Conservation (phyloP, 805 yeast species). For the Kodamaea sagamina region DNA sequence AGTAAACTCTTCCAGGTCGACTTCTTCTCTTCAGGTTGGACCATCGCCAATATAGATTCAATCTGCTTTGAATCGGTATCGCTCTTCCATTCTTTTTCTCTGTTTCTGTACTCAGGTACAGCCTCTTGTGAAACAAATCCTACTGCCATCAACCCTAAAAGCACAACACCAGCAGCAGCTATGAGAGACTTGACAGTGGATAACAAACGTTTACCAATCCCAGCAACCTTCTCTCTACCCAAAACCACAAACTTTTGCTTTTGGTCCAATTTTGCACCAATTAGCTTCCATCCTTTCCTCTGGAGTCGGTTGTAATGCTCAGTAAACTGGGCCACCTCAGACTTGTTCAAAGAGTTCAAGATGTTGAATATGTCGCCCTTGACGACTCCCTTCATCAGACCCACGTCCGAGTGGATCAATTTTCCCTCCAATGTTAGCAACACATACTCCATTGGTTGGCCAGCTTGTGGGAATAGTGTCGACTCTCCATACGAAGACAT, state of each 20-base stretch:
- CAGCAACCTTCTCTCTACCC: conserved; percentile 9
- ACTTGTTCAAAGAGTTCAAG: conserved; percentile 37
- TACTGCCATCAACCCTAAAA: conserved; percentile 14
- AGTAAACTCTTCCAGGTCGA: conserved; percentile 15
- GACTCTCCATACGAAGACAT: conserved; percentile 15
- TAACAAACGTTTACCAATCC: conserved; percentile 8
- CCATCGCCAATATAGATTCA: conserved; percentile 6
- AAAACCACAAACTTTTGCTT: conserved; percentile 16
- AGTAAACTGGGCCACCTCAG: conserved; percentile 35
- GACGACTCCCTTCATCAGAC: conserved; percentile 43
- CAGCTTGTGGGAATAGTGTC: conserved; percentile 13
- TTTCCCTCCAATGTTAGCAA: conserved; percentile 39
- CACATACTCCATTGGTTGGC: conserved; percentile 25
- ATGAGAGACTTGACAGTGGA: conserved; percentile 22
- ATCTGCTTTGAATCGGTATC: background rate
- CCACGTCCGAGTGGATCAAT: conserved; percentile 29
- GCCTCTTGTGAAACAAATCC: conserved; percentile 18
- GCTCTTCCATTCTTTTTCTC: conserved; percentile 1
- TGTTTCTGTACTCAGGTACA: conserved; percentile 1
- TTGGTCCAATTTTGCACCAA: conserved; percentile 46
- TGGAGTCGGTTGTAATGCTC: conserved; percentile 45
- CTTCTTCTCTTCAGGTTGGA: background rate
- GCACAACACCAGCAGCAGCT: conserved; percentile 29
- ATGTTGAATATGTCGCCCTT: conserved; percentile 45
- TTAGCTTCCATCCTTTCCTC: conserved; percentile 51